Conservation (phyloP, 78 protist genomes). For the Carpediemonas membranifera region DNA sequence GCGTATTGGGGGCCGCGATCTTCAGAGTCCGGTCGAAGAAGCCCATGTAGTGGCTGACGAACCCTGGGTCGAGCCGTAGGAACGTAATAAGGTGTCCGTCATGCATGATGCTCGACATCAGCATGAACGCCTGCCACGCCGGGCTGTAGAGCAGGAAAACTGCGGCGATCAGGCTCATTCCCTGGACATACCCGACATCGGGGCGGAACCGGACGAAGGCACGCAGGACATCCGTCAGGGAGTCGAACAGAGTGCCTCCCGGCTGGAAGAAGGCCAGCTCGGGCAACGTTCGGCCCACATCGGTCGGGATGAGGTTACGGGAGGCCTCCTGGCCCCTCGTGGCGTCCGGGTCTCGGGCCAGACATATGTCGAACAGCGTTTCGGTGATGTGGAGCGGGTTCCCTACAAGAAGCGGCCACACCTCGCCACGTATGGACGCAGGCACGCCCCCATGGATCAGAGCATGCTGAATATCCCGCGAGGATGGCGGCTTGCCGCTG, state of each 20-base stretch:
- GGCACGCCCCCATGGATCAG: not conserved
- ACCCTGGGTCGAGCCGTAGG: no score
- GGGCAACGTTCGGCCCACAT: slow-evolving; percentile 11
- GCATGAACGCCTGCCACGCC: no score
- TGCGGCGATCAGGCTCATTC: slow-evolving; percentile 44
- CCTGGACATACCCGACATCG: slow-evolving; percentile 64
- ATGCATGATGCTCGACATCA: no score
- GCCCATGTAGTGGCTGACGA: no score
- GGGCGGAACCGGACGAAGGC: slow-evolving; percentile 44
- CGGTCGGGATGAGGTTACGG: not conserved
- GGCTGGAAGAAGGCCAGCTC: not conserved
- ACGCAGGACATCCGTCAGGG: slow-evolving; percentile 13
- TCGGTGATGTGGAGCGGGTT: not conserved
- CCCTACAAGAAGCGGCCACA: slow-evolving; percentile 7
- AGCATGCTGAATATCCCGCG: no score
- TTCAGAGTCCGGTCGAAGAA: no score
- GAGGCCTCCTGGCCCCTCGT: not conserved
- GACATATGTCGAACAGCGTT: not conserved
- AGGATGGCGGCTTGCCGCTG: no score
- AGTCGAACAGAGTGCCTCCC: not conserved
- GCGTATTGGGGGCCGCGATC: no score
- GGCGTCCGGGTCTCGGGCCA: not conserved
- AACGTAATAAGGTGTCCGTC: no score
- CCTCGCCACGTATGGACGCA: not conserved
- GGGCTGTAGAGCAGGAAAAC: slow-evolving; percentile 11